Evolutionary conservation across 768 basidiomycete genomes (phyloP).

Genomic region (Lactifluus hygrophoroides): DNA sequence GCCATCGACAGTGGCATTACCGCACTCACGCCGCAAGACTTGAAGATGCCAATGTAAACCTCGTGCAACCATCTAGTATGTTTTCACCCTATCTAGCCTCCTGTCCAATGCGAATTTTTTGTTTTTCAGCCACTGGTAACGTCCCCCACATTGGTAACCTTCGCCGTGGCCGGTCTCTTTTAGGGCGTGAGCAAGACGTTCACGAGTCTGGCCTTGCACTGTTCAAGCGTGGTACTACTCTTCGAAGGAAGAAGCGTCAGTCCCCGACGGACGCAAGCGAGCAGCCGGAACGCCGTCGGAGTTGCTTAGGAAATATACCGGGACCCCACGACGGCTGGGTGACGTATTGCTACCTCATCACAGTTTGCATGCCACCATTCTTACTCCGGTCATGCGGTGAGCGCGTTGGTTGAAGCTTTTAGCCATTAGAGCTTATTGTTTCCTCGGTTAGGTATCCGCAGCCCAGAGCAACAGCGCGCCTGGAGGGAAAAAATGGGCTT

Average conservation of each 20-base stretch:
- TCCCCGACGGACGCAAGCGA: conserved; percentile 34
- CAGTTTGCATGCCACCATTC: conserved; percentile 73
- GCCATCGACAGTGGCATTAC: conserved; percentile 93
- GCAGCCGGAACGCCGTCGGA: conserved; percentile 33
- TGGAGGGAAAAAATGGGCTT: conserved; percentile 99
- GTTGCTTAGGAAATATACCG: conserved; percentile 68
- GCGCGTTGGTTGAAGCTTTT: conserved; percentile 25
- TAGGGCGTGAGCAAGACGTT: conserved; percentile 84
- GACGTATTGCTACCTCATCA: conserved; percentile 84
- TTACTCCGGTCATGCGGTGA: conserved; percentile 70
- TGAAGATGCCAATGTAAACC: conserved; percentile 55
- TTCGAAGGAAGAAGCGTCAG: conserved; percentile 63
- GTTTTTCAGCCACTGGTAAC: conserved; percentile 62
- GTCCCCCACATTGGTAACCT: conserved; percentile 51
- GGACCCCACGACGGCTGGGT: conserved; percentile 94
- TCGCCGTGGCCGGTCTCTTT: conserved; percentile 81
- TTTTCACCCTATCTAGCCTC: conserved; percentile 22
- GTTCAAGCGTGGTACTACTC: conserved; percentile 77
- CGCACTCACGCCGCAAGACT: conserved; percentile 75
- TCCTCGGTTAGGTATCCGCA: conserved; percentile 58
- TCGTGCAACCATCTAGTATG: conserved; percentile 80
- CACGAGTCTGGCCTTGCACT: conserved; percentile 89
- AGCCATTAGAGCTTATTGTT: background rate
- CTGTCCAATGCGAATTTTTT: conserved; percentile 8
- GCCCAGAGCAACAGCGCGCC: conserved; percentile 88